phyloP scores from a whole-genome alignment of 1,284 basidiomycete species.

The Gymnopus androsaceus region DNA sequence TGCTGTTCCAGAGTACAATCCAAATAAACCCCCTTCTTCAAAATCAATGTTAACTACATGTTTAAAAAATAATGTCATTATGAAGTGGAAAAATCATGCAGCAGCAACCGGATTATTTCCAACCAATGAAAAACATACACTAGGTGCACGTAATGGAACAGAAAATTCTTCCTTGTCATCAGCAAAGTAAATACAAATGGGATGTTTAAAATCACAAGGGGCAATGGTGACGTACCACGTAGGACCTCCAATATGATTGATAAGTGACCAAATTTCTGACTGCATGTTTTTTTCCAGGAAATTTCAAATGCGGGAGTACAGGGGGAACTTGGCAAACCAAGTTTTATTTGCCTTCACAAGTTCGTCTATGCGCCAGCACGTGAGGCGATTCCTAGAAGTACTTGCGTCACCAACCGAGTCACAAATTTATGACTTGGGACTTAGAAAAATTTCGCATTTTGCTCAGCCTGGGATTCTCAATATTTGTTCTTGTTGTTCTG shows the following conservation, averaged over 20 bases:
- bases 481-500: too few relatives aligned
- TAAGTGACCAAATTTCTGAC: slow-evolving; percentile 40
- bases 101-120: too few relatives aligned
- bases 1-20: slow-evolving; percentile 39
- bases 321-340: too few relatives aligned
- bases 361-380: too few relatives aligned
- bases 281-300: slow-evolving; percentile 35
- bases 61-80: slow-evolving; percentile 27
- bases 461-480: too few relatives aligned
- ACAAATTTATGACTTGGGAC: too few relatives aligned
- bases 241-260: slow-evolving; percentile 28
- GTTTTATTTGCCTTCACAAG: too few relatives aligned
- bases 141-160: neutral
- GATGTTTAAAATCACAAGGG: slow-evolving; percentile 27
- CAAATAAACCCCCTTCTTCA: slow-evolving; percentile 24
- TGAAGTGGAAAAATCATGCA: slow-evolving; percentile 27
- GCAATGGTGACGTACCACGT: slow-evolving; percentile 31
- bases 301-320: too few relatives aligned
- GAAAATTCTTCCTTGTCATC: slow-evolving; percentile 18
- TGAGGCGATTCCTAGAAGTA: too few relatives aligned
- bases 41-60: slow-evolving; percentile 23
- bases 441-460: too few relatives aligned
- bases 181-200: slow-evolving; percentile 30
- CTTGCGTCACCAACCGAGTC: too few relatives aligned
- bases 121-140: neutral